phyloP scores from a whole-genome alignment of 169 alveolate species.

The Cryptosporidium parvum region DNA sequence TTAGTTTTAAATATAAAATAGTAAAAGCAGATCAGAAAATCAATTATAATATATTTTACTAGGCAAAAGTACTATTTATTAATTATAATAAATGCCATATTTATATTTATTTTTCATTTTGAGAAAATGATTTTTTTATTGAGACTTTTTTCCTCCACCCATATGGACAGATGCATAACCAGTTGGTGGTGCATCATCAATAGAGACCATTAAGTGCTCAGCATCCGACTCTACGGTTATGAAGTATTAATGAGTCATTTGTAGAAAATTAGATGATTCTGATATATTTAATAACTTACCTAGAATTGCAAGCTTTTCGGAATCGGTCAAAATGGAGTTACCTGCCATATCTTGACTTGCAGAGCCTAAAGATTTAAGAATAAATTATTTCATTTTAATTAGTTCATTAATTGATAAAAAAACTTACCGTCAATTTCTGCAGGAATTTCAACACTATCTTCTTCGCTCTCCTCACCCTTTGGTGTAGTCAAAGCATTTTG shows the following conservation, averaged over 20 bases:
- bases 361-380: conserved; percentile 32
- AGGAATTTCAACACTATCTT: conserved; percentile 49
- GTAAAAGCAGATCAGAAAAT: neutral
- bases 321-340: conserved; percentile 27
- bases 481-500: conserved; percentile 49
- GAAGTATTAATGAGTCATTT: neutral
- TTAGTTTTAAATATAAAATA: neutral
- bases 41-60: conserved; percentile 1
- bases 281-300: conserved; percentile 23
- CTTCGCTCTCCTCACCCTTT: conserved; percentile 36
- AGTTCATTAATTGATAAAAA: neutral
- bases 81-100: neutral
- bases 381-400: neutral
- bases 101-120: neutral
- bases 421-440: conserved; percentile 68
- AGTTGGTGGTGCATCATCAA: conserved; percentile 68
- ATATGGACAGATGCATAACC: conserved; percentile 73
- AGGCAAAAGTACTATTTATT: conserved; percentile 5
- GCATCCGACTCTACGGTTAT: conserved; percentile 45
- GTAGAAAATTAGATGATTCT: neutral
- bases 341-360: conserved; percentile 59
- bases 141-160: conserved; percentile 16
- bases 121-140: neutral
- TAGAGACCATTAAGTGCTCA: conserved; percentile 62
- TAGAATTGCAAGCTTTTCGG: conserved; percentile 71